Conservation (phyloP, 2,329 filamentous ascomycete species). For the Penicillium brevicompactum region DNA sequence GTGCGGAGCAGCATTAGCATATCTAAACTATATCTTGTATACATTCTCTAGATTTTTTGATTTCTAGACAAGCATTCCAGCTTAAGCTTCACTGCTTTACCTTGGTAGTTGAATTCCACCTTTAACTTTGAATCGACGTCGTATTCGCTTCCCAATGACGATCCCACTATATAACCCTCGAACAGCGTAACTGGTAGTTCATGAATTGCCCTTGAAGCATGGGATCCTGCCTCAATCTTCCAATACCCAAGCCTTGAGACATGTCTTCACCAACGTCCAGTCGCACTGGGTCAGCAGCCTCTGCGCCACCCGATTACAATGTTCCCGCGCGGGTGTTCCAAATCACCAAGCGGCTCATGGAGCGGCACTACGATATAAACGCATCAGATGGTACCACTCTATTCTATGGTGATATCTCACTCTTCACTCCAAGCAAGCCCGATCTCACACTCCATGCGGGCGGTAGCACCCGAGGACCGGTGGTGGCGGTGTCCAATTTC, state of each 20-base stretch:
- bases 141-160: not conserved
- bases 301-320: conserved; percentile 7
- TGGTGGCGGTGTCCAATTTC: conserved; percentile 29
- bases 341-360: conserved; percentile 14
- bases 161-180: not conserved
- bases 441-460: conserved; percentile 18
- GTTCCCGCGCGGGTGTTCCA: conserved; percentile 8
- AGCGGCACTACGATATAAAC: conserved; percentile 17
- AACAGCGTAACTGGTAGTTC: no score
- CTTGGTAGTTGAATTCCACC: no score
- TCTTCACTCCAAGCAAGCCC: conserved; percentile 16
- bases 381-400: conserved; percentile 9
- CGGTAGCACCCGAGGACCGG: conserved; percentile 7
- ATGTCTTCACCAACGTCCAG: conserved; percentile 9
- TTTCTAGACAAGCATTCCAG: no score
- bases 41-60: no score
- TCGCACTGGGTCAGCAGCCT: conserved; percentile 12
- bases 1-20: no score
- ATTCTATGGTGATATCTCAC: conserved; percentile 15
- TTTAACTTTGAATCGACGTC: not conserved
- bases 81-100: no score
- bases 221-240: not conserved
- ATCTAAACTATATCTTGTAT: no score
- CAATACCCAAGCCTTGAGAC: not conserved
- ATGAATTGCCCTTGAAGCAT: no score